Percentiles rank a stretch among this genome's conserved stretches.
Evolutionary conservation across 179 eudicot genomes (phyloP).

Genomic region (Amaranthus tricolor): DNA sequence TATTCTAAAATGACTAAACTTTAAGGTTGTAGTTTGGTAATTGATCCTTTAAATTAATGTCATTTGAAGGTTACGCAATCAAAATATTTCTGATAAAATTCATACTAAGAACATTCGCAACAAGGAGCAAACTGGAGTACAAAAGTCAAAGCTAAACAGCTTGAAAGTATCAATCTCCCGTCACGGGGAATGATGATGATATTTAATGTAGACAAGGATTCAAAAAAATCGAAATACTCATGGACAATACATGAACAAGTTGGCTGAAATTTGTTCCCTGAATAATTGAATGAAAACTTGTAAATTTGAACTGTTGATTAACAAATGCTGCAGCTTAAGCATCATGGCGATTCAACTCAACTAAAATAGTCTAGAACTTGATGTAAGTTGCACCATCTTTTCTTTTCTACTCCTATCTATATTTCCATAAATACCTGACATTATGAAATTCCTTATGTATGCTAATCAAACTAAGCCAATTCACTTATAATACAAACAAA

Average conservation of each 20-base stretch:
- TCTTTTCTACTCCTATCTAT: neutral
- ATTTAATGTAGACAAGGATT: neutral
- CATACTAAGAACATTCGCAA: neutral
- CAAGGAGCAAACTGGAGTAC: too few relatives aligned
- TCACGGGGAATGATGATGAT: neutral
- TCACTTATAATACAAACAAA: neutral
- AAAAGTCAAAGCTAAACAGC: neutral
- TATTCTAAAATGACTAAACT: too few relatives aligned
- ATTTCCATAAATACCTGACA: neutral
- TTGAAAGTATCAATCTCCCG: neutral
- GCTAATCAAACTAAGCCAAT: neutral
- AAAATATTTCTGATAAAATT: neutral
- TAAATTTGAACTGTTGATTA: neutral
- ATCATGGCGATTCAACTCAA: neutral
- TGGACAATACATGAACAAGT: neutral
- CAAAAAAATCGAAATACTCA: neutral
- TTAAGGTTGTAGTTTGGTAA: too few relatives aligned
- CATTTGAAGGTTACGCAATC: neutral
- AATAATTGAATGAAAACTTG: neutral
- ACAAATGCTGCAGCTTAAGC: neutral
- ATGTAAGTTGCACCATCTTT: neutral
- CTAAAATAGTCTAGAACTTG: neutral
- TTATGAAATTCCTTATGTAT: neutral
- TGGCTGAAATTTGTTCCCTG: neutral
- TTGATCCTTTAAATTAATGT: neutral